Evolutionary conservation across 257 asterid genomes (phyloP).

Genomic region (Solanum ahanhuiri): DNA sequence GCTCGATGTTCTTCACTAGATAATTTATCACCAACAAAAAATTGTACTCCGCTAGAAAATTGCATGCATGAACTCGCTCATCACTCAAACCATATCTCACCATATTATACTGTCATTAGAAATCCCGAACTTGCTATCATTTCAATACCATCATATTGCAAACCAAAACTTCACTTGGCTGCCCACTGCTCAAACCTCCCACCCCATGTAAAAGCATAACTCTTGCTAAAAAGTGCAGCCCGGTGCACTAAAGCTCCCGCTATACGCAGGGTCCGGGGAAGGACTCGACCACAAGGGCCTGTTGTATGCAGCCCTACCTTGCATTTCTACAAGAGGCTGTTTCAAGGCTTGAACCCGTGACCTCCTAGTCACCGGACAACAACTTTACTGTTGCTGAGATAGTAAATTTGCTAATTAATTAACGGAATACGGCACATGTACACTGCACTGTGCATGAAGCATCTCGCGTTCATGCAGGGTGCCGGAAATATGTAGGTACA

Average conservation of each 20-base stretch:
- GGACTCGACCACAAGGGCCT: background rate
- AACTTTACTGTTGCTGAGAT: background rate
- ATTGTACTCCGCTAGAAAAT: background rate
- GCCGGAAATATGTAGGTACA: background rate
- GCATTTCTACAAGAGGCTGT: background rate
- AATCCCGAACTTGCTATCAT: background rate
- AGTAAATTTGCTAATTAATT: background rate
- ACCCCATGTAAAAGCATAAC: background rate
- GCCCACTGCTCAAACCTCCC: background rate
- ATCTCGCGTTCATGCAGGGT: background rate
- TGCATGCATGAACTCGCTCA: background rate
- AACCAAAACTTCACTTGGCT: background rate
- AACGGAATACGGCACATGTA: background rate
- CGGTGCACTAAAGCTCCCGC: background rate
- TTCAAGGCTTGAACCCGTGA: background rate
- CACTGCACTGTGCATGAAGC: background rate
- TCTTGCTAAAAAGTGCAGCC: background rate
- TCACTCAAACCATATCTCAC: background rate
- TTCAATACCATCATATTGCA: background rate
- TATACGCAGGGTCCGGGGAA: background rate
- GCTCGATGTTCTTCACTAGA: background rate
- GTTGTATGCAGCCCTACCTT: background rate
- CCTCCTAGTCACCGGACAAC: background rate
- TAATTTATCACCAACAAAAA: background rate
- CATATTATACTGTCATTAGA: background rate